Base-by-base conservation (phyloP, 2,329 filamentous ascomycete genomes). In the Sclerotinia sclerotiorum region DNA sequence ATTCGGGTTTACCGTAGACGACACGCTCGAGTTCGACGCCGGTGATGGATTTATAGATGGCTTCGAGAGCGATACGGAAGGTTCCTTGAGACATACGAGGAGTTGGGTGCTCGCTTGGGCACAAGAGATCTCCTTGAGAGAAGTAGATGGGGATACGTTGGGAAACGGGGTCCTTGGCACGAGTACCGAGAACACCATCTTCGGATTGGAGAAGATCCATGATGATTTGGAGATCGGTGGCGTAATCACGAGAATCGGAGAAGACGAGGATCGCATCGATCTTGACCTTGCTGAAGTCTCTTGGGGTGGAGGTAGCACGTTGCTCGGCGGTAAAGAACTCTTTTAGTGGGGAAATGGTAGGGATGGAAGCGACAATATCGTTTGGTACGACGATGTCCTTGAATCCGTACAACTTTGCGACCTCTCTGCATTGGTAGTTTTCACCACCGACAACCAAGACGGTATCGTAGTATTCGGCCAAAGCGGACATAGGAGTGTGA, bases 191-290 rank as follows among this genome's bases (percentile, higher is more conserved):
- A 65, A 84, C 84, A 72, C 90, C 90, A 75, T 91, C 84, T 79
- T 91, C 85, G 58, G 86, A 86, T 66, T 87, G 86, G 58, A 92
- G 82, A 68, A 92, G 83, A 77, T 92, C 89, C 80, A 92, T 87
- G 79, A 91, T 91, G 80, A 92, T 88, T 79, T 92, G 89, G 80
- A 90, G 87, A 79, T 92, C 89, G 70, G 88, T 91, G 48, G 87
- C 87, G 79, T 91, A 92, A 80, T 92, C 89, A 74, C 89, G 85
- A 63, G 87, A 89, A 80, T 91, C 89, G 70, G 88, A 90, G 81
- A 91, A 91, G 75, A 91, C 88, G 78, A 92, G 83, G 79, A 92
- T 91, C 73, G 89, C 89, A 57, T 91, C 86, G 75, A 92, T 91
- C 80, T 90, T 88, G 77, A 83, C 80, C 81, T 91, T 87, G 77